These are phyloP conservation scores for Malus hybrid DNA, from an alignment of 331 rosid genomes.

Conservation along the genomic window DNA sequence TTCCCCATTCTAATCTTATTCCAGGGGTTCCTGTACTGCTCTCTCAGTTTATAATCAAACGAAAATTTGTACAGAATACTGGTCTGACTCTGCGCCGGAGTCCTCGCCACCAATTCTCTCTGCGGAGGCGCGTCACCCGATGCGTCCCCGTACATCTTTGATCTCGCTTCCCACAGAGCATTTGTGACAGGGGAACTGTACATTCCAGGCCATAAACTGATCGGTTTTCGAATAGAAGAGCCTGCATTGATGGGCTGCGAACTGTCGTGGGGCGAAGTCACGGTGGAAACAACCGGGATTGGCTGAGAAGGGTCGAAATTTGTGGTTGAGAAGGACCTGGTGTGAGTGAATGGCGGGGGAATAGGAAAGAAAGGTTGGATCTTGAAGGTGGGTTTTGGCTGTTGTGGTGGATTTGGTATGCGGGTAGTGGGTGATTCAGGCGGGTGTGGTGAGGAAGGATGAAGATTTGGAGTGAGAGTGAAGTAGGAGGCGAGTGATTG, in stretches of 20 bases:
- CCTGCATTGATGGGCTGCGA: conserved; percentile 45
- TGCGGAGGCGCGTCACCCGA: conserved; percentile 15
- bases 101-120: conserved; percentile 23
- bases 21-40: conserved; percentile 93
- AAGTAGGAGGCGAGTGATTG: neutral
- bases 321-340: neutral
- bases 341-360: neutral
- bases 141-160: conserved; percentile 26
- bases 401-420: neutral
- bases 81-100: conserved; percentile 63
- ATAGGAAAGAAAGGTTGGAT: neutral
- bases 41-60: conserved; percentile 64
- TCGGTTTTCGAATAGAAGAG: conserved; percentile 58
- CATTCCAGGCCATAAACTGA: conserved; percentile 76
- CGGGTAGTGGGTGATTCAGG: neutral
- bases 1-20: conserved; percentile 69
- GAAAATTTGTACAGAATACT: conserved; percentile 63
- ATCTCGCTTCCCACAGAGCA: too few species aligned
- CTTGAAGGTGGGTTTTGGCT: too few species aligned
- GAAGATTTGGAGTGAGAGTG: neutral
- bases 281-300: conserved; percentile 13
- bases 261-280: neutral
- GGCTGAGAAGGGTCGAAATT: neutral
- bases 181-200: conserved; percentile 77
- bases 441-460: neutral